These are phyloP conservation scores for Zalaria sp. DNA, from an alignment of 2,329 filamentous ascomycete genomes.

Conservation along the genomic window DNA sequence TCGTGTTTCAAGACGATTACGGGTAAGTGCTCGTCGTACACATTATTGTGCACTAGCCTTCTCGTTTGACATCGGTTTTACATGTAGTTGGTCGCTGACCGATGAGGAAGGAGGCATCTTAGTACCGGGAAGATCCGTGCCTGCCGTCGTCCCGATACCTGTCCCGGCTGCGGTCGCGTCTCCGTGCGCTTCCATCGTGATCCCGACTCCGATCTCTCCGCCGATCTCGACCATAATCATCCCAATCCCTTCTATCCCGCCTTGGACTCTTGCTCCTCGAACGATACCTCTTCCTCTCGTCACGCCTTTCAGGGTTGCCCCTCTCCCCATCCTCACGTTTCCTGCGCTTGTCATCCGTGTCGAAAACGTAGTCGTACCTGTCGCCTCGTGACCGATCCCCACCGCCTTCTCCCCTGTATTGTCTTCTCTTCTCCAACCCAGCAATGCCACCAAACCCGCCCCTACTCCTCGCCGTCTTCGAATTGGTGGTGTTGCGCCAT, in stretches of 20 bases:
- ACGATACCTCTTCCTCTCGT: constrained; percentile 7
- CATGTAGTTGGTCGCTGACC: too few species aligned
- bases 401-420: constrained; percentile 52
- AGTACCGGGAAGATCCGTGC: too few species aligned
- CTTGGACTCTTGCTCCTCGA: constrained; percentile 16
- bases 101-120: too few species aligned
- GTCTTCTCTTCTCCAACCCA: constrained; percentile 75
- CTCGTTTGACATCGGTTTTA: too few species aligned
- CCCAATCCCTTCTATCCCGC: constrained; percentile 4
- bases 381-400: constrained; percentile 24
- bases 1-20: too few species aligned
- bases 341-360: constrained; percentile 37
- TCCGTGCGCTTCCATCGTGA: background rate
- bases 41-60: too few species aligned
- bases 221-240: constrained; percentile 2
- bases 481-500: constrained; percentile 77
- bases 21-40: too few species aligned
- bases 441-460: constrained; percentile 87
- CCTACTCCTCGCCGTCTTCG: constrained; percentile 51
- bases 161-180: constrained; percentile 6
- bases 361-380: constrained; percentile 69
- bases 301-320: background rate
- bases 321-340: constrained; percentile 7
- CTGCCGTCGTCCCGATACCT: constrained; percentile 3
- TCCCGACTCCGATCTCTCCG: background rate